A percentile compares a stretch with the other conserved stretches of the same genome.
phyloP scores from a whole-genome alignment of 2,329 filamentous ascomycete genomes.

The Verticillium nubilum region DNA sequence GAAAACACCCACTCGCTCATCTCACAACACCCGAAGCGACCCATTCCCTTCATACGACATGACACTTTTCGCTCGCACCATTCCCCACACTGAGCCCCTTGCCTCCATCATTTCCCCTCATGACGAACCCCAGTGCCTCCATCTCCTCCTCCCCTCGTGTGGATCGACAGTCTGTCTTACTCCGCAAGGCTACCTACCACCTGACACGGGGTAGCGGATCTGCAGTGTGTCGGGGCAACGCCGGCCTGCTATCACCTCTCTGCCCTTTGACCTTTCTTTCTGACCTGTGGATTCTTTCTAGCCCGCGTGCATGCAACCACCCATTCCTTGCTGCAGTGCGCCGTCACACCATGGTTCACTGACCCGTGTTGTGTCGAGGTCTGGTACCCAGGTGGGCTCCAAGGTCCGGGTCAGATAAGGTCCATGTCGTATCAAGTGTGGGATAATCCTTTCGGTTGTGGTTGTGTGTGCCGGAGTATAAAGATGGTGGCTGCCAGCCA shows the following conservation, averaged over 20 bases:
- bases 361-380: neutral
- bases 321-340: neutral
- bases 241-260: neutral
- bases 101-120: neutral
- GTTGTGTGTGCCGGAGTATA: neutral
- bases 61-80: neutral
- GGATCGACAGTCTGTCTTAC: neutral
- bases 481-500: neutral
- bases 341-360: neutral
- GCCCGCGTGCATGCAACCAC: neutral
- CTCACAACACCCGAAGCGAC: neutral
- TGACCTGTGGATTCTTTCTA: neutral
- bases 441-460: neutral
- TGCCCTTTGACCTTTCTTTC: neutral
- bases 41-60: neutral
- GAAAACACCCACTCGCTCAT: slow-evolving; percentile 9
- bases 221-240: neutral
- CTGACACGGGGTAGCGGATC: neutral
- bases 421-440: neutral
- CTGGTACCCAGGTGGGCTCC: too few species aligned
- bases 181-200: neutral
- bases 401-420: neutral
- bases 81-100: neutral
- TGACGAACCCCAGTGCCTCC: neutral
- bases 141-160: neutral